Evolutionary conservation across 2,329 filamentous ascomycete species (phyloP).

Genomic region (Fusarium pseudonygamai): DNA sequence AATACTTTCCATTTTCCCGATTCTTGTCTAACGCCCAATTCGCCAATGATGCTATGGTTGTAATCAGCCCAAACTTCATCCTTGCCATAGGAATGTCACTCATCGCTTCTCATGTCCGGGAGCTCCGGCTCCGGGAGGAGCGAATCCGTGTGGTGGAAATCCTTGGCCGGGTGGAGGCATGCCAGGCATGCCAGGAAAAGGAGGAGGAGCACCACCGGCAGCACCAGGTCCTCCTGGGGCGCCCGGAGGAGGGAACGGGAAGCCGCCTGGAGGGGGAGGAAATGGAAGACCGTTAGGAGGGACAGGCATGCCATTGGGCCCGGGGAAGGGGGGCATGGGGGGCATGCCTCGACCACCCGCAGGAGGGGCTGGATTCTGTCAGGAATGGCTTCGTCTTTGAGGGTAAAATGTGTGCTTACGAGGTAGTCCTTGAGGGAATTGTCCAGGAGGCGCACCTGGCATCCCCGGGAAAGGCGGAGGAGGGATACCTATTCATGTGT

Average conservation of each 20-base stretch:
- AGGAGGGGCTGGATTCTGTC: slow-evolving; percentile 54
- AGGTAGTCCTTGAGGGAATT: slow-evolving; percentile 56
- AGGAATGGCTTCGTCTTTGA: background rate
- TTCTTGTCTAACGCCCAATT: slow-evolving; percentile 46
- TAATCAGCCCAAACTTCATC: slow-evolving; percentile 29
- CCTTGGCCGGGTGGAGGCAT: slow-evolving; percentile 55
- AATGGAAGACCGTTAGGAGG: slow-evolving; percentile 53
- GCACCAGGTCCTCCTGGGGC: slow-evolving; percentile 40
- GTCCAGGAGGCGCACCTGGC: slow-evolving; percentile 53
- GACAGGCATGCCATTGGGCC: slow-evolving; percentile 56
- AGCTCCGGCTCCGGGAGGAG: slow-evolving; percentile 47
- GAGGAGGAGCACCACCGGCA: slow-evolving; percentile 41
- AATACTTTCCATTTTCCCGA: slow-evolving; percentile 18
- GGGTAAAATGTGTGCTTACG: slow-evolving; percentile 56
- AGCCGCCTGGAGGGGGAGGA: slow-evolving; percentile 38
- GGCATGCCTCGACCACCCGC: slow-evolving; percentile 62
- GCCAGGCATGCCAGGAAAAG: slow-evolving; percentile 49
- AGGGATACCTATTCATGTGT: slow-evolving; percentile 58
- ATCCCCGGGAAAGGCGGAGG: slow-evolving; percentile 69
- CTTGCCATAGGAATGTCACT: slow-evolving; percentile 12
- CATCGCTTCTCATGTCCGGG: slow-evolving; percentile 54
- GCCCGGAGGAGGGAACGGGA: slow-evolving; percentile 53
- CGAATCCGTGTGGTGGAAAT: slow-evolving; percentile 53
- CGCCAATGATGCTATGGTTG: slow-evolving; percentile 42
- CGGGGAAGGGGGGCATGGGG: slow-evolving; percentile 56